Base-by-base conservation (phyloP, 768 basidiomycete species). In the Leccinum obscurum region DNA sequence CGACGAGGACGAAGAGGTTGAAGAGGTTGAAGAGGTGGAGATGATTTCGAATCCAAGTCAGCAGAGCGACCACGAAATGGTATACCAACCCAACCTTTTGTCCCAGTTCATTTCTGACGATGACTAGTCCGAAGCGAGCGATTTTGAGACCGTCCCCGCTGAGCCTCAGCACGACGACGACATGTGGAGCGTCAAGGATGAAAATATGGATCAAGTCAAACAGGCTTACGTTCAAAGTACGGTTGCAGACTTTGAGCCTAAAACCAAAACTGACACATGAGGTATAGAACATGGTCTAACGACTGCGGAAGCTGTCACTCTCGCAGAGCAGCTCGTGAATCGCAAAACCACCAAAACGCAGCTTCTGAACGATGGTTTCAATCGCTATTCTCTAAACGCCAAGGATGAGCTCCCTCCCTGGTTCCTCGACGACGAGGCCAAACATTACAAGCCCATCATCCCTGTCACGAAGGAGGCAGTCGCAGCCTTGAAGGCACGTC, bases 381-480 rank as follows among this genome's bases (percentile, higher is more conserved):
- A 89, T 75, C 90, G 93, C 11, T 90, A 95, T 75, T 92, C 95
- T 2, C 82, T 95, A 56, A 91, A 94, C 66, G 84, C 90, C 58
- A 96, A 94, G 75, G 97, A 98, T 54, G 93, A 81, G 15, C 84
- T 98, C 11, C 97, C 97, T 6, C 76, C 87, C 0, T 99, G 97
- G 97, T 98, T 99, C 82, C 80, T 98, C 35, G 97, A 99, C 65
- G 97, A 99, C 65, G 97, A 99, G 76, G 76, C 86, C 14, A 94
- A 94, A 67, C 82, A 90, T 72, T 97, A 96, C 83, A 95, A 93
- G 72, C 77, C 92, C 55, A 98, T 98, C 72, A 80, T 98, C 51
- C 97, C 97, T n/a, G 82, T 98, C 57, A 98, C 95, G 1, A 98
- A 96, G 74, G 97, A 98, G 72, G 97, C 97, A 10, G 80, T 98